Conservation (phyloP, 441 rosid genomes). For the Pelargonium hybrid region DNA sequence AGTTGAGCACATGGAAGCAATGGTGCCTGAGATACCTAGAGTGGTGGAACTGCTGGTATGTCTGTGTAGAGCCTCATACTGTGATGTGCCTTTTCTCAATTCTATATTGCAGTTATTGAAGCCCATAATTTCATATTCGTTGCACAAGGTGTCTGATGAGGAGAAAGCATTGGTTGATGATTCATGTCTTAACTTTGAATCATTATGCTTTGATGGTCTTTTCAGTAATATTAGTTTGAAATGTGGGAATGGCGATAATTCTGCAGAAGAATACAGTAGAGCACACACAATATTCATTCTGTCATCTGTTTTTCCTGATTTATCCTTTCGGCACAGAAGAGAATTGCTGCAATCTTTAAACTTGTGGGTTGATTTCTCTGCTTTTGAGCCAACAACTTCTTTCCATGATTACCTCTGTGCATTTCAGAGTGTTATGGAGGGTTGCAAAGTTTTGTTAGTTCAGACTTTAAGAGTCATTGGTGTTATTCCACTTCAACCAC, state of each 20-base stretch:
- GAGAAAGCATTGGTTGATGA: slow-evolving; percentile 40
- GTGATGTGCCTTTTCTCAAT: slow-evolving; percentile 57
- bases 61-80: slow-evolving; percentile 53
- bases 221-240: slow-evolving; percentile 35
- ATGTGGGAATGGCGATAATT: slow-evolving; percentile 29
- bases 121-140: slow-evolving; percentile 68
- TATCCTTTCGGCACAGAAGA: slow-evolving; percentile 43
- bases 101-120: slow-evolving; percentile 46
- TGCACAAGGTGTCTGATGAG: slow-evolving; percentile 46
- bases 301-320: slow-evolving; percentile 53
- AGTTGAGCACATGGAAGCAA: slow-evolving; percentile 66
- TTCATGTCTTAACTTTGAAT: slow-evolving; percentile 58
- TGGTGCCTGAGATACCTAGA: slow-evolving; percentile 79
- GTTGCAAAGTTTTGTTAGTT: slow-evolving; percentile 47
- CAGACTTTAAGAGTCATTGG: slow-evolving; percentile 34
- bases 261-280: slow-evolving; percentile 29
- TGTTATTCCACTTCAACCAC: slow-evolving; percentile 36
- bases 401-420: slow-evolving; percentile 69
- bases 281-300: slow-evolving; percentile 51
- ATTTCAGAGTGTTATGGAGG: slow-evolving; percentile 45
- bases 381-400: slow-evolving; percentile 48
- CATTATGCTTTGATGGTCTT: slow-evolving; percentile 69
- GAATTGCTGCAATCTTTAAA: slow-evolving; percentile 47
- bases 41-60: slow-evolving; percentile 62
- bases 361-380: slow-evolving; percentile 53